Percentiles rank a stretch among this genome's conserved stretches.
Conservation (phyloP, 129 eudicot genomes). For the Chrysanthemum seticuspe region DNA sequence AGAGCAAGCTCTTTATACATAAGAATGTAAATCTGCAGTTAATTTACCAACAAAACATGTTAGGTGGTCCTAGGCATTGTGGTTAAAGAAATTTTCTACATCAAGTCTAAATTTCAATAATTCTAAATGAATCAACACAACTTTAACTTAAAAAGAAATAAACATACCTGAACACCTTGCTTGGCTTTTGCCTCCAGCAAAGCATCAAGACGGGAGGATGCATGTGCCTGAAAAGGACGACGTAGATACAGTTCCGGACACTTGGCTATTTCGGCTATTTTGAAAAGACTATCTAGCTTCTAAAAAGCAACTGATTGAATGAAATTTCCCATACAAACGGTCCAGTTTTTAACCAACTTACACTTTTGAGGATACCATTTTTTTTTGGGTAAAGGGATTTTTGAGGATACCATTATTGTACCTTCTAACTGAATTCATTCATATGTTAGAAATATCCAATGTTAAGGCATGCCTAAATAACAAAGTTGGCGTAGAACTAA, state of each 20-base stretch:
- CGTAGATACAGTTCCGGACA: conserved; percentile 92
- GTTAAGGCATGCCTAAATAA: not conserved
- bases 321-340: not conserved
- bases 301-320: not conserved
- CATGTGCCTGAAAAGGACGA: conserved; percentile 79
- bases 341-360: not conserved
- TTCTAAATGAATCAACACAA: too few relatives aligned
- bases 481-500: not conserved
- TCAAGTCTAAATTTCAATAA: too few relatives aligned
- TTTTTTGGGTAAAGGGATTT: not conserved
- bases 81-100: too few relatives aligned
- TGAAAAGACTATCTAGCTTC: too few relatives aligned
- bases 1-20: conserved; percentile 94
- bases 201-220: conserved; percentile 86
- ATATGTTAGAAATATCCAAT: too few relatives aligned
- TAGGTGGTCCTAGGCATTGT: not conserved
- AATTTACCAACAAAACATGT: conserved; percentile 5
- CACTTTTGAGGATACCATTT: too few relatives aligned
- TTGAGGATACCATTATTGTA: not conserved
- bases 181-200: conserved; percentile 94
- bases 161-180: conserved; percentile 92
- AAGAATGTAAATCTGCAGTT: conserved; percentile 84
- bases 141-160: not conserved
- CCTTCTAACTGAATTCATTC: too few relatives aligned
- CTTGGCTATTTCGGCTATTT: not conserved